Evolutionary conservation across 2,329 filamentous ascomycete species (phyloP).

Genomic region (Zopfia rhizophila): DNA sequence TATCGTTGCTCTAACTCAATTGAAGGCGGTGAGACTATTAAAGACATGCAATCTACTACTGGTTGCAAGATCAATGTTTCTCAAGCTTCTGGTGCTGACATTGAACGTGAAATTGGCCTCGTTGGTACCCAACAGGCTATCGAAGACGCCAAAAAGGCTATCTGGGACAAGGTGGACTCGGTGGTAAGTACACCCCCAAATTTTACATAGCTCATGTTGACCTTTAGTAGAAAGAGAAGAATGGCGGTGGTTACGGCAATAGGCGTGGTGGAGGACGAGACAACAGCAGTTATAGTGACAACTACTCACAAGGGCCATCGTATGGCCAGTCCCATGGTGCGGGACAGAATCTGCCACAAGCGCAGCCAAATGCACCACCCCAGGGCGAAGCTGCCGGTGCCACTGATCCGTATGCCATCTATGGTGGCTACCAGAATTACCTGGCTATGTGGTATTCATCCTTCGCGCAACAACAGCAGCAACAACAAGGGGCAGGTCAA

Average conservation of each 20-base stretch:
- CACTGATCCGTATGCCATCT: conserved; percentile 73
- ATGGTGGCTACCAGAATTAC: conserved; percentile 85
- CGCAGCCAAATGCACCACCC: conserved; percentile 54
- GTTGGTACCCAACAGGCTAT: conserved; percentile 83
- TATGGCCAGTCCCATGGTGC: conserved; percentile 48
- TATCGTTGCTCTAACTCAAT: conserved; percentile 26
- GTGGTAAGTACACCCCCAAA: conserved; percentile 72
- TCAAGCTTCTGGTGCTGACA: conserved; percentile 80
- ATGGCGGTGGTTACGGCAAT: conserved; percentile 51
- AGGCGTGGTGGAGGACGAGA: conserved; percentile 45
- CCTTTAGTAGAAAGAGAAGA: conserved; percentile 57
- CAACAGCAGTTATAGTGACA: conserved; percentile 51
- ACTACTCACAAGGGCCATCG: conserved; percentile 59
- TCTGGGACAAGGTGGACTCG: conserved; percentile 91
- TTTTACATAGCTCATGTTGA: conserved; percentile 24
- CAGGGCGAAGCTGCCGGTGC: conserved; percentile 62
- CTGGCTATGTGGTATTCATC: conserved; percentile 84
- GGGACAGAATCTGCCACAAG: conserved; percentile 38
- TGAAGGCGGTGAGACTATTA: conserved; percentile 84
- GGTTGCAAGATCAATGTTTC: conserved; percentile 96
- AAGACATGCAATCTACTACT: conserved; percentile 87
- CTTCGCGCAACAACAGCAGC: conserved; percentile 62
- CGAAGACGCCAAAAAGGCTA: conserved; percentile 81
- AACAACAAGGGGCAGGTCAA: conserved; percentile 38
- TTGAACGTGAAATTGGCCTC: conserved; percentile 86